Base-by-base conservation (phyloP, 306 rosid species). In the Dalbergia cultrata region DNA sequence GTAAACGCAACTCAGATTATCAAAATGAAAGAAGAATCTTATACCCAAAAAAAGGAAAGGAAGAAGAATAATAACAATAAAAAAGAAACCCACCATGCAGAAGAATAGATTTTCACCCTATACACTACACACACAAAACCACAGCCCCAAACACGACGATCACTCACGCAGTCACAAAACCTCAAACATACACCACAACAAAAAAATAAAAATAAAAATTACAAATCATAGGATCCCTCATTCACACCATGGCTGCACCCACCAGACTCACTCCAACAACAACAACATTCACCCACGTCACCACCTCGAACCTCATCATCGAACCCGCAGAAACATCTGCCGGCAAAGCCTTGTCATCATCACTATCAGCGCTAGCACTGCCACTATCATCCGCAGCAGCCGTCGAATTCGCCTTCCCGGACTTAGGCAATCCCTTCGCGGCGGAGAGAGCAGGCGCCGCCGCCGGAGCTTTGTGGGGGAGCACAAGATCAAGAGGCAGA, bases 401-500 rank as follows among this genome's bases (percentile, higher is more conserved):
- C 0, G 82, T 14, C 7, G 82, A 54, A 6, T 82, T 85, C 3
- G 62, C 26, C 33, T 83, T 69, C 13, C 78, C 88, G 4, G 76
- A 26, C 39, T 82, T 80, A 12, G 87, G 82, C 62, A 74, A 75
- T 5, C 81, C 87, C 18, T 78, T 75, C 13, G 39, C 61, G 9
- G 74, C 60, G 0, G 78, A 74, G 7, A 82, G 77, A 0, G 59
- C 78, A 1, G 92, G 94, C 1, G 90, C 89, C 0, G 85, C 81
- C 0, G 93, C 81, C 0, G 89, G 89, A 3, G 93, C 83, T 9
- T 88, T 83, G 13, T 72, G 84, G 0, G 94, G 88, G 13, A 87
- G 91, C 8, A 91, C 91, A 22, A 88, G 56, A 13, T 90, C 96
- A 8, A 85, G 86, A 8, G 97, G 97, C 26, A 88, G 84, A 58